Evolutionary conservation across 495 filamentous ascomycete genomes (phyloP), one percentile per base, ranked within the genome.

Genomic region (Oidiodendron maius): DNA sequence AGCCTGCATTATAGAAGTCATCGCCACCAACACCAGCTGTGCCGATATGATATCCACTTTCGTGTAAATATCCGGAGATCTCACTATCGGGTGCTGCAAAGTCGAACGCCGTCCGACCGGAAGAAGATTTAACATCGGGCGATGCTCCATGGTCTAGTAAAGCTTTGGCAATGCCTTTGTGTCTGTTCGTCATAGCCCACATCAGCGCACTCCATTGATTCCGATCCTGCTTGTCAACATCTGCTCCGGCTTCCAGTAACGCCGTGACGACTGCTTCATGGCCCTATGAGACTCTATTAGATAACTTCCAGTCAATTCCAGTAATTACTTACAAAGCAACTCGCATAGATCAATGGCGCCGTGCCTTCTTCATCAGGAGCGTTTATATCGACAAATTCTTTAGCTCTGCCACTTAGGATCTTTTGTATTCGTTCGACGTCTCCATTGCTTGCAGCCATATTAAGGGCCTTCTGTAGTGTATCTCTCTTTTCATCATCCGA

Each of bases 121-220:
- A 87, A 1, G 87, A 89, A 0, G 93, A 97, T 63, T 93, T 95
- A 49, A 93, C 85, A 62, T 96, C 90, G 17, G 90, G 80, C n/a
- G 89, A 96, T 12, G 93, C 93, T 2, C 94, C 94, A 60, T 91
- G 83, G 58, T 97, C 91, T 24, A 99, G 74, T 17, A 99, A 68
- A 13, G 87, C 71, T 59, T 96, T 96, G 18, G 89, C 89, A 57
- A 99, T 97, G 23, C 81, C 82, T 64, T 96, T 96, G 63, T 99
- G 93, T 53, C 90, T 74, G 62, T 97, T 99, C 32, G 93, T 97
- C 89, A 96, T 97, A 24, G 93, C 93, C 93, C 93, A 99, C 93
- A 97, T 99, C 57, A 99, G 70, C 15, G 93, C 84, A 62, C 89
- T 99, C 93, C 93, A 99, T 53, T 91, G 82, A 61, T 97, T 95